Conservation (phyloP, 345 rosid genomes). For the Anacardium occidentale region DNA sequence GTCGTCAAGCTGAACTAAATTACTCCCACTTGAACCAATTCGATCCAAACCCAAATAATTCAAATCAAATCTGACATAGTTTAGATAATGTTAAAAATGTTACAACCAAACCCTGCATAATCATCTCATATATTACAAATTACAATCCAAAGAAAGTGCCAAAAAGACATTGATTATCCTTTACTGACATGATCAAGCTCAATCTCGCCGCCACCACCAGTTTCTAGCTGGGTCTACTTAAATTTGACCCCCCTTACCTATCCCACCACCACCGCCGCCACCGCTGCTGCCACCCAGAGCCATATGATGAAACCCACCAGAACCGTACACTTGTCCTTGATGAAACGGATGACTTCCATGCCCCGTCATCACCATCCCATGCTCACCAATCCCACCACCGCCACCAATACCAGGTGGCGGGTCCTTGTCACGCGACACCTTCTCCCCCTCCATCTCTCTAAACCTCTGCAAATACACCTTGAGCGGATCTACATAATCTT, state of each 20-base stretch:
- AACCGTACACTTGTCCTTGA: slow-evolving; percentile 25
- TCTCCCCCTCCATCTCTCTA: slow-evolving; percentile 74
- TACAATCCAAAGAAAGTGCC: no score
- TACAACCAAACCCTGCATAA: no score
- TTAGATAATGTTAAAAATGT: no score
- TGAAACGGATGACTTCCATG: slow-evolving; percentile 2
- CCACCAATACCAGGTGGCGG: slow-evolving; percentile 23
- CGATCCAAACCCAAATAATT: no score
- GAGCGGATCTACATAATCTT: slow-evolving; percentile 70
- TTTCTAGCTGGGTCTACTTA: slow-evolving; percentile 25
- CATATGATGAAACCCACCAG: slow-evolving; percentile 31
- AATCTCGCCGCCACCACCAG: no score
- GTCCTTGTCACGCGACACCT: slow-evolving; percentile 41
- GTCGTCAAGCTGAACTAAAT: no score
- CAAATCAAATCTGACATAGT: no score
- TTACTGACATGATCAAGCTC: no score
- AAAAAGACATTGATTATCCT: no score
- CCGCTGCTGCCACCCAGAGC: neutral
- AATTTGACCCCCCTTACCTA: slow-evolving; percentile 15
- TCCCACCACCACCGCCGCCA: neutral
- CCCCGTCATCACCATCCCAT: slow-evolving; percentile 12
- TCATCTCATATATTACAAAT: no score
- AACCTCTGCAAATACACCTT: slow-evolving; percentile 71
- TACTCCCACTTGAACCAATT: no score
- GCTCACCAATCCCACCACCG: slow-evolving; percentile 2